Base-by-base conservation (phyloP, 1,284 basidiomycete genomes). In the Takashimella tepidaria region DNA sequence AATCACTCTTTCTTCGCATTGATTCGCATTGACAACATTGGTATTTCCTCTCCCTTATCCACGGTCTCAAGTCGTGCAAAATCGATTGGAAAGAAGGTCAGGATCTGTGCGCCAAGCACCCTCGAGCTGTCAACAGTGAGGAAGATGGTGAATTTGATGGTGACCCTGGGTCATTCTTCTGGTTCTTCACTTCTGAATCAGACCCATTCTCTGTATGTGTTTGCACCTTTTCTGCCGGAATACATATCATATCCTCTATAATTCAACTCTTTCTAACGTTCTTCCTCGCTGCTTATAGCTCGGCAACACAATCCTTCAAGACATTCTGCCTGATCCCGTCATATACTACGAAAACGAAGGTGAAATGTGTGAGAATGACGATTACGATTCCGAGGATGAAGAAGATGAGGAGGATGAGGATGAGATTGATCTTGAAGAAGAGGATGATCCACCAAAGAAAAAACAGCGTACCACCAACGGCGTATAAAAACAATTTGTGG, bases 51-150 rank as follows among this genome's bases (percentile, higher is more conserved):
- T 12, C 20, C 22, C 22, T n/a, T 23, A 20, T 25, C 21, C 46
- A 21, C 31, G 25, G 26, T 43, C 26, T 8, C 53, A 74, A 70
- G 44, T 63, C n/a, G 6, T 56, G 51, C 13, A 59, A 59, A 54
- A 79, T 79, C 59, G 59, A 77, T 43, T 80, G 79, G 79, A 80
- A 79, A 66, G 71, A 75, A 45, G 77, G 74, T 41, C 68, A 73
- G 60, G 74, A 80, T 66, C 70, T 79, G 24, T 55, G 53, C 55
- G 68, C 70, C 61, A 66, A 73, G 54, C 72, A 76, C 57, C 79
- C 79, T 19, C 69, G 77, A 52, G 53, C 55, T 42, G 48, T 63
- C 24, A 64, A 63, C 21, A 46, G 45, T 31, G 51, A 42, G 6
- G 60, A 63, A 27, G 60, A 68, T 55, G 57, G 41, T 20, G 65